Conservation (phyloP, 768 basidiomycete species). For the Boletus bicolor region DNA sequence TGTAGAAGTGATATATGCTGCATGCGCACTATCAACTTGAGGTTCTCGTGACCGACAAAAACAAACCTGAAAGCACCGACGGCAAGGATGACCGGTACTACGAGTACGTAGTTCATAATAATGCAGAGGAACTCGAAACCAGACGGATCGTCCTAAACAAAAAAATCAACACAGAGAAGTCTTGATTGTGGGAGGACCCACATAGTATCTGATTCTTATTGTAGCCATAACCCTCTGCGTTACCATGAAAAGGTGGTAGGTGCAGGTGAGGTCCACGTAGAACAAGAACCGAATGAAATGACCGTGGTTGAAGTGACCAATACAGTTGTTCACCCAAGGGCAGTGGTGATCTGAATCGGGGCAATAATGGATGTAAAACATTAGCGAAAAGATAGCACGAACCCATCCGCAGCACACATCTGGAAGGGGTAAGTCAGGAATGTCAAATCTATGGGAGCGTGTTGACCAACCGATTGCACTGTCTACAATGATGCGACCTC, state of each 20-base stretch:
- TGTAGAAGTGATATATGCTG: slow-evolving; percentile 86
- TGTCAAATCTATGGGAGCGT: neutral
- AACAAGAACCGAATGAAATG: slow-evolving; percentile 90
- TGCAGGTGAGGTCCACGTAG: slow-evolving; percentile 86
- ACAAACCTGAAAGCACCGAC: slow-evolving; percentile 88
- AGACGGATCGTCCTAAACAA: slow-evolving; percentile 61
- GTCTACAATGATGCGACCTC: slow-evolving; percentile 87
- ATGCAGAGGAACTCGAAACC: slow-evolving; percentile 73
- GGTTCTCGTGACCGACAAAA: neutral
- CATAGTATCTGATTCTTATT: slow-evolving; percentile 49
- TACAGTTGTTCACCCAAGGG: slow-evolving; percentile 93
- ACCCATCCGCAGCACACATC: slow-evolving; percentile 91
- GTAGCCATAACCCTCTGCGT: slow-evolving; percentile 56
- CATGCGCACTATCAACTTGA: slow-evolving; percentile 11
- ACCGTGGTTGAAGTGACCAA: slow-evolving; percentile 89
- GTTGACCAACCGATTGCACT: slow-evolving; percentile 69
- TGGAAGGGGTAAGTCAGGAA: slow-evolving; percentile 25
- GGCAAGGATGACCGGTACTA: slow-evolving; percentile 78
- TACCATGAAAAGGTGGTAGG: slow-evolving; percentile 85
- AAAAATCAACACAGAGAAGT: neutral
- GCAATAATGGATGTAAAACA: slow-evolving; percentile 4
- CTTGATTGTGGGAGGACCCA: slow-evolving; percentile 27
- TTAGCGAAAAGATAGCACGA: slow-evolving; percentile 19
- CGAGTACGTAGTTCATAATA: slow-evolving; percentile 83
- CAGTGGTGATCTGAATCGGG: slow-evolving; percentile 73